Base-by-base conservation (phyloP, 1,139 yeast species). In the Saccharomycopsis phalli region DNA sequence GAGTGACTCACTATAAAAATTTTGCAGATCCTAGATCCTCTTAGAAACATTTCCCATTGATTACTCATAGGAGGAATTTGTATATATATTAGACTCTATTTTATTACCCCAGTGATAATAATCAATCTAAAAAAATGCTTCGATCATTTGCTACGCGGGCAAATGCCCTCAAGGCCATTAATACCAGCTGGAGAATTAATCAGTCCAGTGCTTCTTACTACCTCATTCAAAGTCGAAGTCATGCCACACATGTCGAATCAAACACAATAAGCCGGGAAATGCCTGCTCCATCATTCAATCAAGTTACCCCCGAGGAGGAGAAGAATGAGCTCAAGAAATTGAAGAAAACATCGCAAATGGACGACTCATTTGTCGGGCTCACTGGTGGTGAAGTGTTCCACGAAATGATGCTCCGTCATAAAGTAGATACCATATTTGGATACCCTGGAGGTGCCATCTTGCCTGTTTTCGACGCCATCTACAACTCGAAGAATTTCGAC, bases 401-500 rank as follows among this genome's bases (percentile, higher is more conserved):
- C 63, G 97, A 91, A 63, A 91, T 91, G 98, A 91, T 91, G 96
- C 72, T 80, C 49, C 77, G 96, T 62, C 96, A 91, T 61, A 74
- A 83, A 41, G 98, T 91, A 46, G 97, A 91, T 61, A 84, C 96
- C 47, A 76, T 87, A 41, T 88, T 86, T 61, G 95, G 95, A 36
- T 86, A 83, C 65, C 94, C 97, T 41, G 97, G 98, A 55, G 98
- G 98, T 59, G 98, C 98, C 52, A 91, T 91, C 58, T 72, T 91
- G 55, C 97, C 98, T 19, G 98, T 91, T 25, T 91, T 82, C 58
- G 98, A 91, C 59, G 98, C 97, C 51, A 91, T 91, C 54, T 83
- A 82, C 69, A 82, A 88, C 66, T 83, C 95, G 13, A 80, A 81
- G 45, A 76, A 81, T 55, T 88, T 91, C 69, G 77, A 79, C 52